phyloP scores from a whole-genome alignment of 371 early-diverging fungal genomes.

The Mucor indicus region DNA sequence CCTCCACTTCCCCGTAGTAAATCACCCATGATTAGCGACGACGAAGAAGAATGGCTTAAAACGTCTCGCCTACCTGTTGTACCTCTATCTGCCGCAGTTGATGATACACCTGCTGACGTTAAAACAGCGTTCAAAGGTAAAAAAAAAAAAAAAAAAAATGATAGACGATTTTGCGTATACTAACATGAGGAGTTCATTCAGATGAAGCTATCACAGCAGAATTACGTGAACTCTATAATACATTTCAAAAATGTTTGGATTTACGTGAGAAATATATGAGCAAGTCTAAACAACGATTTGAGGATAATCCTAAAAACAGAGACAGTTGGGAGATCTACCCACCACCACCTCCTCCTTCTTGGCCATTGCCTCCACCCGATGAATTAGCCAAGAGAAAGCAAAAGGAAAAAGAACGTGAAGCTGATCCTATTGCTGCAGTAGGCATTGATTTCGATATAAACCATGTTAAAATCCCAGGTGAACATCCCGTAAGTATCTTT shows the following conservation, averaged over 20 bases:
- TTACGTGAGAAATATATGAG: slow-evolving; percentile 88
- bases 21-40: background rate
- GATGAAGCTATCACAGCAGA: slow-evolving; percentile 57
- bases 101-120: slow-evolving; percentile 3
- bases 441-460: slow-evolving; percentile 62
- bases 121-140: slow-evolving; percentile 4
- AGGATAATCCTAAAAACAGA: slow-evolving; percentile 85
- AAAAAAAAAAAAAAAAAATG: no score
- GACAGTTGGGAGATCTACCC: slow-evolving; percentile 89
- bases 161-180: background rate
- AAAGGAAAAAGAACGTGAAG: slow-evolving; percentile 47
- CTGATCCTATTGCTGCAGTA: slow-evolving; percentile 48
- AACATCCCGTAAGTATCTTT: slow-evolving; percentile 37
- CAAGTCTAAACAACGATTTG: slow-evolving; percentile 69
- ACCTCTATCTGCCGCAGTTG: slow-evolving; percentile 8
- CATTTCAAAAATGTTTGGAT: slow-evolving; percentile 70
- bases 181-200: background rate
- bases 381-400: slow-evolving; percentile 37
- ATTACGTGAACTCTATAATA: slow-evolving; percentile 44
- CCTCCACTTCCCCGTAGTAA: background rate
- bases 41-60: no score
- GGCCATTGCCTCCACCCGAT: slow-evolving; percentile 54
- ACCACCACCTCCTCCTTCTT: slow-evolving; percentile 76
- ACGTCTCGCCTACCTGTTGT: background rate
- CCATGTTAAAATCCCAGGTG: slow-evolving; percentile 63